Base-by-base conservation (phyloP, 257 asterid genomes). In the Prunella vulgaris region DNA sequence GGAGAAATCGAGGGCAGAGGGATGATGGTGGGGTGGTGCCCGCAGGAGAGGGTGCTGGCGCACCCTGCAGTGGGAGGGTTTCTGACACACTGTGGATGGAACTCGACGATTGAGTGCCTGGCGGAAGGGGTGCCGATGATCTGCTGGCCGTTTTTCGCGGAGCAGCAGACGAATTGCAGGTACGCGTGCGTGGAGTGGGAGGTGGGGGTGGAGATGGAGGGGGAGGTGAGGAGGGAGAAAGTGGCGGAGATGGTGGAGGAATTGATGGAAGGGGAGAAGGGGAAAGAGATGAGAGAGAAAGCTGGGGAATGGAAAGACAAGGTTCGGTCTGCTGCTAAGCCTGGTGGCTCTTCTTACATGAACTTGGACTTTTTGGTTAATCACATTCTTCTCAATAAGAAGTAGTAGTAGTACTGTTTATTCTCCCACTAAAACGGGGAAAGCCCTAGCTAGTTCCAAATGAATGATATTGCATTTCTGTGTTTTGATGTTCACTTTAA, bases 121-220 rank as follows among this genome's bases (percentile, higher is more conserved):
- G 65, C 64, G 0, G 66, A 69, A 1, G 90, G 90, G 0, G 76
- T 78, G 40, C 90, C 85, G 0, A 33, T 84, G 79, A 80, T 84
- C 13, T 79, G 87, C 58, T 82, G 87, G 89, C 89, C 85, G 0
- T 77, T 80, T 30, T 84, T 82, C 3, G 79, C 78, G 0, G 89
- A 84, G 35, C 87, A 84, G 59, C 85, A 75, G 53, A 77, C 83
- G 1, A 84, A 84, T 21, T 82, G 87, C 13, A 64, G 85, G 63
- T 84, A 76, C 17, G 60, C 73, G 1, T 80, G 84, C 13, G 53
- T 37, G 20, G 74, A 80, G 35, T 82, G 85, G 87, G 80, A 24
- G 10, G 69, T 82, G 0, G 90, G 85, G 17, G 46, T 82, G 84
- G 85, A 84, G 52, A 80, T 80, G 0, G 80, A 81, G 30, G 77